A percentile compares a stretch with the other conserved stretches of the same genome.
Conservation (phyloP, 495 filamentous ascomycete genomes). For the Pyrenopolyporus hunteri region DNA sequence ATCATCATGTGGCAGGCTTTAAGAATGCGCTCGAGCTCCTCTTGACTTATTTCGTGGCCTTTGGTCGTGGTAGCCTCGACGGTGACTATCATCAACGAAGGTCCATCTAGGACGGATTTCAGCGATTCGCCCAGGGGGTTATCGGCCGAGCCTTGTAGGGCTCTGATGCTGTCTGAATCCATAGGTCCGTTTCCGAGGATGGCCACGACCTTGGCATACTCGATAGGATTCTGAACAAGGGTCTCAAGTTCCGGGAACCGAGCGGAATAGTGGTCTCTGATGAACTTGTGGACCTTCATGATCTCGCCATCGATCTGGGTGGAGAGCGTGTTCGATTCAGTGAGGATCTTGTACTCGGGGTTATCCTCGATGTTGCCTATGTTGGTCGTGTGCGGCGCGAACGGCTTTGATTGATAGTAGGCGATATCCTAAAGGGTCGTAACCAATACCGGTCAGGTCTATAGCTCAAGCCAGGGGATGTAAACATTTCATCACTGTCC, state of each 20-base stretch:
- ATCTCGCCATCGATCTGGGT: conserved; percentile 91
- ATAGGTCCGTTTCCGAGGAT: conserved; percentile 93
- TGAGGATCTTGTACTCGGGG: conserved; percentile 83
- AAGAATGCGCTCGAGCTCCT: conserved; percentile 75
- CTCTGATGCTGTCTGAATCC: conserved; percentile 80
- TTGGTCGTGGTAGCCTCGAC: conserved; percentile 90
- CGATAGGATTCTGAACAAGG: conserved; percentile 86
- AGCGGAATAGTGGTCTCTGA: conserved; percentile 92
- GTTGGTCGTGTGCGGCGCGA: conserved; percentile 64
- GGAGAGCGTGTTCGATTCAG: conserved; percentile 82
- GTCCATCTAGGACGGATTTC: conserved; percentile 80
- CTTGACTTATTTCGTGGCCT: conserved; percentile 74
- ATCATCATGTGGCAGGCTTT: conserved; percentile 87
- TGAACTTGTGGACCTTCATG: conserved; percentile 90
- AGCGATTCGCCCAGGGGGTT: conserved; percentile 78
- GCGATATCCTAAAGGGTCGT: conserved; percentile 71
- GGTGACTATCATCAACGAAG: conserved; percentile 93
- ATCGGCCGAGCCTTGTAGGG: conserved; percentile 69
- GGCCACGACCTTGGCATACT: conserved; percentile 94
- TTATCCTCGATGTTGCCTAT: conserved; percentile 83
- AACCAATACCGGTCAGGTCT: conserved; percentile 66
- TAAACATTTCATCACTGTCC: conserved; percentile 51
- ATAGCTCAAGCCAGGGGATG: conserved; percentile 50
- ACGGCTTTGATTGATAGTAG: conserved; percentile 70
- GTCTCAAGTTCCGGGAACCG: conserved; percentile 97